Evolutionary conservation across 441 rosid species (phyloP), one percentile per base, ranked within the genome.

Genomic region (Sinapis alba): DNA sequence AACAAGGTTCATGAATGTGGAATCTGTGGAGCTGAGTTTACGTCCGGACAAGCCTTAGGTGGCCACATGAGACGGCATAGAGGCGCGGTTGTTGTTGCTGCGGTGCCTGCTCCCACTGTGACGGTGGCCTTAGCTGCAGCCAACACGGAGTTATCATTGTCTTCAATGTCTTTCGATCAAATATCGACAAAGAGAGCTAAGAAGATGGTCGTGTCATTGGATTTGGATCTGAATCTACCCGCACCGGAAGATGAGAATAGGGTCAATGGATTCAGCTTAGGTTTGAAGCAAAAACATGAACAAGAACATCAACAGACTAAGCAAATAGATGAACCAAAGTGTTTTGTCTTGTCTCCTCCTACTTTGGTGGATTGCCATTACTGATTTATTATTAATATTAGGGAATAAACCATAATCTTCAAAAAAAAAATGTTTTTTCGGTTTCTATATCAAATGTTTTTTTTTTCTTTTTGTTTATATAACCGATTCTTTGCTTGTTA

Each of bases 31-130:
- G 90, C 93, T 0, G 91, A 87, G 78, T 93, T 93, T 70, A 86
- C 84, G 8, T 93, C 98, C 0, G 98, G 98, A 1, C 98, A 93
- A 79, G 97, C 98, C 9, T 75, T 93, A 57, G 97, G 98, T 0
- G 98, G 98, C 8, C 98, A 90, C 68, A 93, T 93, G 98, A 76
- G 98, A 79, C 77, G 95, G 78, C 98, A 93, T 68, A 79, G 97
- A 54, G 83, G 85, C 0, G 81, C 89, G 2, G 59, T 79, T 0
- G 81, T 51, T 70, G 43, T 41, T 10, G 1, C 69, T 11, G n/a
- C n/a, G n/a, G n/a, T n/a, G n/a, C n/a, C n/a, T n/a, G n/a, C 75
- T 18, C 75, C 68, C 3, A 23, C 50, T 12, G 70, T 57, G 21
- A 41, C 78, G 10, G 58, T 57, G 54, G 50, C 60, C 12, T 11